Evolutionary conservation across 768 basidiomycete genomes (phyloP), one percentile per base, ranked within the genome.

Genomic region (Dacryopinax spathularia): DNA sequence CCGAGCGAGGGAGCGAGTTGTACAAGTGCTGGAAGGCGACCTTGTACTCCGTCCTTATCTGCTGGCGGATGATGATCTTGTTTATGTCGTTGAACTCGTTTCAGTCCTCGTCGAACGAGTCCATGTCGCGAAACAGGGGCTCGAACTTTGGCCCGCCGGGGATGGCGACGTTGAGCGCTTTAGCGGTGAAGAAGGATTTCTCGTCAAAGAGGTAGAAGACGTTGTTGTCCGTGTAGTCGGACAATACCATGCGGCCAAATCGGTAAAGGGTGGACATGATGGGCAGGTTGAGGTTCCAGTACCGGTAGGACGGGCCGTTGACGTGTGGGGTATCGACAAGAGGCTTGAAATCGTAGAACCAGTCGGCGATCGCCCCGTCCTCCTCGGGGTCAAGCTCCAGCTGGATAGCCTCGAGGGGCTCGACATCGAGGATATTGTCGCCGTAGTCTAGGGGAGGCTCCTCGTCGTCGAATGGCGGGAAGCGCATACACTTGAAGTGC

Each of bases 51-150:
- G 95, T 97, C 48, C 96, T 84, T 66, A 98, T 95, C 74, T 96
- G 91, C 72, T 98, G 93, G 22, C 96, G 93, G 69, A 99, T 98
- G 74, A 99, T 95, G 71, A 99, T 89, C 75, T 99, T 99, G 78
- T 96, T 94, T 75, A 98, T 96, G 72, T 99, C 96, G 73, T 99
- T 99, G 71, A 99, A 99, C 73, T 96, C 93, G 74, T 96, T 96
- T 93, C 93, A 96, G 72, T 99, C 96, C 72, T 98, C 96, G 71
- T 99, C 96, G 68, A 91, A 97, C 13, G 87, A 80, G 70, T 98
- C 96, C 87, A 94, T 92, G 70, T 99, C 96, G 60, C 95, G 84
- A 75, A 92, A 78, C 31, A 99, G 78, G 15, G 95, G 96, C 78
- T 99, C 96, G 67, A 98, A 99, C 73, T 97, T 96, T 1, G 96